phyloP scores from a whole-genome alignment of 1,139 yeast species.

The Oligophagozyma castellii region DNA sequence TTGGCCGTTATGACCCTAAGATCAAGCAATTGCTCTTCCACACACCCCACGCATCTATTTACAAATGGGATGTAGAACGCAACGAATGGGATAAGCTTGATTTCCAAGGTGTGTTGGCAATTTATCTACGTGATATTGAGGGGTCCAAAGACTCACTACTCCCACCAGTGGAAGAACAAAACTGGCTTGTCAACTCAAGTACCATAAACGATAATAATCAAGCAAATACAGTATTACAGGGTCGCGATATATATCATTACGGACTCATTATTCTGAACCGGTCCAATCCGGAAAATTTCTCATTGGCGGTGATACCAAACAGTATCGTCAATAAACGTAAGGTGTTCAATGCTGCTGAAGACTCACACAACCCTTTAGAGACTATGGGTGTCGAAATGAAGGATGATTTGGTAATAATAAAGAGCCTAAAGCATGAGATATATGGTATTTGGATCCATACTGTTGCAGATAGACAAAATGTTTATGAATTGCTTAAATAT shows the following conservation, averaged over 20 bases:
- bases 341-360: slow-evolving; percentile 28
- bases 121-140: slow-evolving; percentile 48
- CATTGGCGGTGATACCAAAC: slow-evolving; percentile 62
- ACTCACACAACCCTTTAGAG: slow-evolving; percentile 29
- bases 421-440: slow-evolving; percentile 61
- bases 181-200: slow-evolving; percentile 11
- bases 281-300: slow-evolving; percentile 60
- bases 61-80: slow-evolving; percentile 48
- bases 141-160: slow-evolving; percentile 10
- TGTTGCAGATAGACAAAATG: slow-evolving; percentile 53
- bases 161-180: slow-evolving; percentile 11
- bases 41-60: slow-evolving; percentile 57
- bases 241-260: slow-evolving; percentile 46
- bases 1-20: slow-evolving; percentile 71
- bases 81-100: slow-evolving; percentile 72
- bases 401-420: slow-evolving; percentile 68
- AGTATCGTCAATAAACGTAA: slow-evolving; percentile 32
- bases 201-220: slow-evolving; percentile 3
- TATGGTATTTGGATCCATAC: slow-evolving; percentile 86
- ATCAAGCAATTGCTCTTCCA: slow-evolving; percentile 61
- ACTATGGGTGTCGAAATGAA: slow-evolving; percentile 67
- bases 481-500: slow-evolving; percentile 41
- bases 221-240: slow-evolving; percentile 12
- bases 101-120: slow-evolving; percentile 67
- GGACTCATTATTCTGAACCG: slow-evolving; percentile 73